Evolutionary conservation across 768 basidiomycete species (phyloP).

Genomic region (Tylopilus subfusipes): DNA sequence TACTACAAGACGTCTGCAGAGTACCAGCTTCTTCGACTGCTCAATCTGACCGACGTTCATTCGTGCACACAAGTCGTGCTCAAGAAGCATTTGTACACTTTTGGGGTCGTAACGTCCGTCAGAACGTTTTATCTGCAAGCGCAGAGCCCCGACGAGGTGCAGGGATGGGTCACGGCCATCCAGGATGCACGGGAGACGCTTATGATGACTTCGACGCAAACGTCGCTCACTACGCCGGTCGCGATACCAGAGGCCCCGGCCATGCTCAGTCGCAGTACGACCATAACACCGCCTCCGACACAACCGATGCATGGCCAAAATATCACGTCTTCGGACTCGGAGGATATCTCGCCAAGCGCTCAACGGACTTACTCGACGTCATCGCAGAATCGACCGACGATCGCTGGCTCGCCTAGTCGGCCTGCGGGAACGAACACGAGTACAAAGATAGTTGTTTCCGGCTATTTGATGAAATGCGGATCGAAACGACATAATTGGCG

Average conservation of each 20-base stretch:
- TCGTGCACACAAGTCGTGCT: conserved; percentile 83
- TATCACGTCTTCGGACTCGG: conserved; percentile 76
- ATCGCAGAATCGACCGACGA: conserved; percentile 41
- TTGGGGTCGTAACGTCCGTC: conserved; percentile 86
- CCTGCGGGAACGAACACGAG: conserved; percentile 47
- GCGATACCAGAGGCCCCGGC: conserved; percentile 42
- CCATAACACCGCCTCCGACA: conserved; percentile 46
- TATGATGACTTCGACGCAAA: conserved; percentile 59
- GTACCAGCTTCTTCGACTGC: conserved; percentile 85
- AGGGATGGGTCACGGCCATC: conserved; percentile 80
- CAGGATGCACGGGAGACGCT: conserved; percentile 70
- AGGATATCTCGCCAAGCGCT: conserved; percentile 55
- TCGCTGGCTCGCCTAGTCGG: conserved; percentile 45
- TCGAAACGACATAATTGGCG: conserved; percentile 92
- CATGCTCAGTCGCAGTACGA: conserved; percentile 29
- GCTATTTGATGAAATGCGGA: conserved; percentile 96
- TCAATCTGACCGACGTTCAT: conserved; percentile 86
- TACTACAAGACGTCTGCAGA: conserved; percentile 97
- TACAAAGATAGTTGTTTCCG: conserved; percentile 74
- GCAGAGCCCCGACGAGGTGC: conserved; percentile 62
- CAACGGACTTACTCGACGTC: conserved; percentile 42
- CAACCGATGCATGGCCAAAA: conserved; percentile 41
- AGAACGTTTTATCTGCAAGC: conserved; percentile 93
- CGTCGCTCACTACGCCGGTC: conserved; percentile 49
- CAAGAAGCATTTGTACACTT: conserved; percentile 85